A percentile compares a stretch with the other conserved stretches of the same genome.
Conservation (phyloP, 805 yeast genomes). For the Myxozyma neotropica region DNA sequence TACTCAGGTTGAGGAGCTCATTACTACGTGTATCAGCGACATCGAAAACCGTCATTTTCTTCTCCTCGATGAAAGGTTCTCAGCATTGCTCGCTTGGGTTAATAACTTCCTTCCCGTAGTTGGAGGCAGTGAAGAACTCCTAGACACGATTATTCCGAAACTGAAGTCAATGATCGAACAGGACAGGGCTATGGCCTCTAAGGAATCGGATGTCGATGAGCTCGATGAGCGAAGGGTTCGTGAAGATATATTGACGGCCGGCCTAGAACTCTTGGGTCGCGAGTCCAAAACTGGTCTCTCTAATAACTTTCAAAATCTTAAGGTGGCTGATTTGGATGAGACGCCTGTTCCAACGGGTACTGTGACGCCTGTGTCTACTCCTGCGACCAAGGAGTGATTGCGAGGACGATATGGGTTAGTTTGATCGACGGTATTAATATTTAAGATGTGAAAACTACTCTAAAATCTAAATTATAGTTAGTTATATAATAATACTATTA, state of each 20-base stretch:
- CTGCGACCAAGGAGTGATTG: neutral
- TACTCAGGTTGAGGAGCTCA: slow-evolving; percentile 21
- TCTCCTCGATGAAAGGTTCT: slow-evolving; percentile 20
- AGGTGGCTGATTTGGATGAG: neutral
- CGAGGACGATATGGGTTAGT: neutral
- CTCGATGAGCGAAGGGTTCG: slow-evolving; percentile 25
- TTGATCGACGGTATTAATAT: neutral
- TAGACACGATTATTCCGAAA: slow-evolving; percentile 10
- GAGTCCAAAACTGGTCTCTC: neutral
- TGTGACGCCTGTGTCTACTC: neutral
- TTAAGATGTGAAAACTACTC: too few species aligned
- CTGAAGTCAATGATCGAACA: slow-evolving; percentile 6
- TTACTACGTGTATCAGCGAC: slow-evolving; percentile 12
- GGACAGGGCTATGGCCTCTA: slow-evolving; percentile 8
- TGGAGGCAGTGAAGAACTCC: slow-evolving; percentile 11
- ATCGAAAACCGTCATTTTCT: slow-evolving; percentile 10
- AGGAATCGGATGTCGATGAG: slow-evolving; percentile 24
- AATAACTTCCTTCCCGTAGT: slow-evolving; percentile 26
- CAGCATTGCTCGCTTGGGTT: slow-evolving; percentile 30
- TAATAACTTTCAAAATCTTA: neutral
- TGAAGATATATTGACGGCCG: slow-evolving; percentile 14
- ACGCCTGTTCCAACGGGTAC: slow-evolving; percentile 8
- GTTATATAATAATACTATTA: too few species aligned
- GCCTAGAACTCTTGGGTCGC: slow-evolving; percentile 1
- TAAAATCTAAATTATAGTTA: too few species aligned